Conservation (phyloP, 805 yeast species). For the Cephaloascus albidus region DNA sequence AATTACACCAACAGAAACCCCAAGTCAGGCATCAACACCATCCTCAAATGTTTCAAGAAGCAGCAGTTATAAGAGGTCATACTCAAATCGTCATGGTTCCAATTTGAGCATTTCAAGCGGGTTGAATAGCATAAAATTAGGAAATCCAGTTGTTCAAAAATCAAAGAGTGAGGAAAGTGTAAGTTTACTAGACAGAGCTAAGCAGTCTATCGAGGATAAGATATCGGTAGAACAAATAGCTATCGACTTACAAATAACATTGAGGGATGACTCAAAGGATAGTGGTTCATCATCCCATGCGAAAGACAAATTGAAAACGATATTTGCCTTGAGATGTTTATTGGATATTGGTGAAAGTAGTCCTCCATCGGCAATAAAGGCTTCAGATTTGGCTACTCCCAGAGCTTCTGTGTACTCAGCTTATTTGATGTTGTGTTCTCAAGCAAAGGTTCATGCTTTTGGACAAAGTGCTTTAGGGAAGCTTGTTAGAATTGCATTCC, state of each 20-base stretch:
- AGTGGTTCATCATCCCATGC: neutral
- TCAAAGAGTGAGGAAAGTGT: neutral
- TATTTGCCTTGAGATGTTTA: neutral
- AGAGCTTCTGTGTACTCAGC: neutral
- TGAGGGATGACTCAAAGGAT: neutral
- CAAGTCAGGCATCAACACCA: too few relatives aligned
- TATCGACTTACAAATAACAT: neutral
- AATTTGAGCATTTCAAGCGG: neutral
- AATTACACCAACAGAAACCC: too few relatives aligned
- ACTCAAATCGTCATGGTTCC: neutral
- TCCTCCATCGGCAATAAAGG: neutral
- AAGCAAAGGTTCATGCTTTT: neutral
- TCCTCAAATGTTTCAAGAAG: neutral
- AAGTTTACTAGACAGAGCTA: neutral
- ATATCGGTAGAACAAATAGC: neutral
- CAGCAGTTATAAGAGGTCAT: neutral
- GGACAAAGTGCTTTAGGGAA: slow-evolving; percentile 5
- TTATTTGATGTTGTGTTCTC: neutral
- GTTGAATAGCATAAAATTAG: neutral
- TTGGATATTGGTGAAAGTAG: neutral
- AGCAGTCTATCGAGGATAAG: neutral
- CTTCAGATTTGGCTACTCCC: neutral
- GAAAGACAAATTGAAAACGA: neutral
- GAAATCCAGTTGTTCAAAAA: too few relatives aligned
- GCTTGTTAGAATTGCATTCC: slow-evolving; percentile 20